Percentiles rank a stretch among this genome's conserved stretches.
phyloP scores from a whole-genome alignment of 2,329 filamentous ascomycete species.

The Aspergillus japonicus region DNA sequence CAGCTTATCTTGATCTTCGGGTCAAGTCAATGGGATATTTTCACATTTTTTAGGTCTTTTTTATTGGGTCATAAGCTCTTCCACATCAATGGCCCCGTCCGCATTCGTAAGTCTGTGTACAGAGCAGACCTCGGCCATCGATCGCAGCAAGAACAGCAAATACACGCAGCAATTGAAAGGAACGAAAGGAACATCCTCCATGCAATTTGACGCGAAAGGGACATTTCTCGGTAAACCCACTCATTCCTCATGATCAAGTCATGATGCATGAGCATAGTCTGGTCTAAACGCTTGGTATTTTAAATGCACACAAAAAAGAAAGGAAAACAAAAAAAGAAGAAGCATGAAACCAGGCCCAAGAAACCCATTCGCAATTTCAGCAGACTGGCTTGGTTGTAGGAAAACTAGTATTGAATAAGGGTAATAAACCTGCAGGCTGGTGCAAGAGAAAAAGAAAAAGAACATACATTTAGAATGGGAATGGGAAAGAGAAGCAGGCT shows the following conservation, averaged over 20 bases:
- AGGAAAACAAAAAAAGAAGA: conserved; percentile 13
- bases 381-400: conserved; percentile 20
- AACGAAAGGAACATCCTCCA: conserved; percentile 22
- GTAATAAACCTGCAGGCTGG: conserved; percentile 20
- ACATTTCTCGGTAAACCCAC: conserved; percentile 9
- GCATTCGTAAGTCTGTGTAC: conserved; percentile 31
- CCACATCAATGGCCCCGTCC: conserved; percentile 13
- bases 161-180: conserved; percentile 3
- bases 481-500: conserved; percentile 22
- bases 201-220: conserved; percentile 24
- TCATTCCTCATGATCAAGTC: conserved; percentile 9
- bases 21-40: conserved; percentile 6
- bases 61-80: conserved; percentile 12
- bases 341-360: conserved; percentile 26
- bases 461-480: conserved; percentile 33
- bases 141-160: conserved; percentile 21
- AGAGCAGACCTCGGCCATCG: conserved; percentile 26
- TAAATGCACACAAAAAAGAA: conserved; percentile 12
- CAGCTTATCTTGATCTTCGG: background rate
- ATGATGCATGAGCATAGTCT: conserved; percentile 13
- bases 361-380: conserved; percentile 34
- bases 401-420: conserved; percentile 20
- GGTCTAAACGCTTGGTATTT: conserved; percentile 28
- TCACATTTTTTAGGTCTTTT: conserved; percentile 20
- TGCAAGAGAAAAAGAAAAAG: conserved; percentile 27